Conservation (phyloP, 768 basidiomycete genomes). For the Pholiota molesta region DNA sequence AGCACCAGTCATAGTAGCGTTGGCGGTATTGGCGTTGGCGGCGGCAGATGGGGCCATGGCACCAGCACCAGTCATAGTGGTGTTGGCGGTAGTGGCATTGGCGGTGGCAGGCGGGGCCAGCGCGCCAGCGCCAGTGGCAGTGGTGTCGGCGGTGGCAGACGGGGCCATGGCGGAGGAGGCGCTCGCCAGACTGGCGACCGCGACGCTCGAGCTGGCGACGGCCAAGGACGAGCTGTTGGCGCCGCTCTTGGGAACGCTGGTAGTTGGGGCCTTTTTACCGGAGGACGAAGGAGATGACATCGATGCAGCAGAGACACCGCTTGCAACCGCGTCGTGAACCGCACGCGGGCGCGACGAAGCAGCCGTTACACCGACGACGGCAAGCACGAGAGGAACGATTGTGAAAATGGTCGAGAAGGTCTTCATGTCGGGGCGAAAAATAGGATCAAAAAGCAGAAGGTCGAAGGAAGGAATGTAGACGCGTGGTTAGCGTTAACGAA, state of each 20-base stretch:
- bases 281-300: too few species aligned
- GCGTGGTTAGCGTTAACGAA: not conserved
- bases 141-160: not conserved
- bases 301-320: not conserved
- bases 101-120: too few species aligned
- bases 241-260: too few species aligned
- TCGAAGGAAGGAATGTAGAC: not conserved
- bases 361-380: not conserved
- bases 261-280: too few species aligned
- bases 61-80: too few species aligned
- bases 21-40: too few species aligned
- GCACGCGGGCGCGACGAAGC: constrained; percentile 15
- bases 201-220: constrained; percentile 8
- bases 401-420: constrained; percentile 23
- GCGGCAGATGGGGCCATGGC: too few species aligned
- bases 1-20: too few species aligned
- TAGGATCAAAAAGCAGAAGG: not conserved
- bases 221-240: not conserved
- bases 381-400: constrained; percentile 13
- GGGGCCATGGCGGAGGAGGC: not conserved
- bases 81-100: too few species aligned
- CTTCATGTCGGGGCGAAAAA: constrained; percentile 6
- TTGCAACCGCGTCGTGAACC: constrained; percentile 25
- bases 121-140: not conserved
- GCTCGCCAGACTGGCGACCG: constrained; percentile 3